These are phyloP conservation scores for Carallia pectinifolia DNA, from an alignment of 345 rosid species.

Conservation along the genomic window DNA sequence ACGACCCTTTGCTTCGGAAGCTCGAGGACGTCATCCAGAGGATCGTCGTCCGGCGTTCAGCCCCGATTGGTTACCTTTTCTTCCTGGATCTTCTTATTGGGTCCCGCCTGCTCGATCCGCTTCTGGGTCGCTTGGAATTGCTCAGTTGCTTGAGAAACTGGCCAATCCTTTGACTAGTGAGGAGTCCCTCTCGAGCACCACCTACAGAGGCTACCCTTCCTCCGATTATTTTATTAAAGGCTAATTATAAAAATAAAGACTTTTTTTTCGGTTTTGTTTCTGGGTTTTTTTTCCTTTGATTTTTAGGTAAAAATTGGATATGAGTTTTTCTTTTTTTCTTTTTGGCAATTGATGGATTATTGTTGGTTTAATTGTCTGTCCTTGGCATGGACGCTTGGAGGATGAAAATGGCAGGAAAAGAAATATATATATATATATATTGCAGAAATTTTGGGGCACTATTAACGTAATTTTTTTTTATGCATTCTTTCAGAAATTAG, in stretches of 20 bases:
- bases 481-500: too few relatives aligned
- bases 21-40: constrained; percentile 90
- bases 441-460: too few relatives aligned
- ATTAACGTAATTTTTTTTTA: too few relatives aligned
- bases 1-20: constrained; percentile 68
- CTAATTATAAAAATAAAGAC: background rate
- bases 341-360: too few relatives aligned
- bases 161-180: constrained; percentile 58
- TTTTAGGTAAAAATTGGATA: background rate
- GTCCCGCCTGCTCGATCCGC: constrained; percentile 66
- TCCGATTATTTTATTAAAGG: constrained; percentile 84
- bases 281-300: background rate
- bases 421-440: too few relatives aligned
- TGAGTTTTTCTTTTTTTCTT: background rate
- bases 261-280: too few relatives aligned
- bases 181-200: constrained; percentile 53
- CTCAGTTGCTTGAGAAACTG: constrained; percentile 68
- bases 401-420: too few relatives aligned
- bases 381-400: too few relatives aligned
- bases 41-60: constrained; percentile 84
- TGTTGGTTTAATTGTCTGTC: too few relatives aligned
- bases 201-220: constrained; percentile 84
- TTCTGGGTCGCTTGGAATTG: constrained; percentile 59
- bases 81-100: constrained; percentile 93
- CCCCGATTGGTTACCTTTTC: constrained; percentile 96